Evolutionary conservation across 2,329 filamentous ascomycete species (phyloP).

Genomic region (Exophiala viscosa): DNA sequence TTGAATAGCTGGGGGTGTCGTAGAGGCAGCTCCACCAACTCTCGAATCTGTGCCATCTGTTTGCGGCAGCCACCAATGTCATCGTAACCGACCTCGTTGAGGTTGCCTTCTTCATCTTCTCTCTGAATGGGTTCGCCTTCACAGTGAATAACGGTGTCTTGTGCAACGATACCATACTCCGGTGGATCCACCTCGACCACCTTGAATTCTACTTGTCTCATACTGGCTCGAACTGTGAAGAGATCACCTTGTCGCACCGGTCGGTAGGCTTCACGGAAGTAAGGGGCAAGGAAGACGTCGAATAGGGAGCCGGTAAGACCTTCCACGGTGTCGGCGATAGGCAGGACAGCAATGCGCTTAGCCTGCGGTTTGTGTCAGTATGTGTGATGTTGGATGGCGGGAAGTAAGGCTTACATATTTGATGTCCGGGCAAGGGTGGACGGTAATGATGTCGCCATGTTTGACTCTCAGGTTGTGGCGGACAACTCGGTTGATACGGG

Average conservation of each 20-base stretch:
- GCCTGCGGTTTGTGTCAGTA: conserved; percentile 55
- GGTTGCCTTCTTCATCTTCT: conserved; percentile 97
- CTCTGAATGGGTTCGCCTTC: conserved; percentile 96
- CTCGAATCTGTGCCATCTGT: conserved; percentile 99
- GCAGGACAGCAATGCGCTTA: conserved; percentile 97
- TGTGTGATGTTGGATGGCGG: background rate
- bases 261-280: conserved; percentile 98
- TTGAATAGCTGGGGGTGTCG: conserved; percentile 99
- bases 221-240: conserved; percentile 94
- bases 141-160: conserved; percentile 98
- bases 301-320: conserved; percentile 96
- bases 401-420: conserved; percentile 77
- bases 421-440: conserved; percentile 97
- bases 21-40: conserved; percentile 94
- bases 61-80: conserved; percentile 99
- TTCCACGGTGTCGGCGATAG: conserved; percentile 96
- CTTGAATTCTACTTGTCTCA: conserved; percentile 99
- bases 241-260: conserved; percentile 95
- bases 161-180: conserved; percentile 97
- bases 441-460: conserved; percentile 95
- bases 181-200: conserved; percentile 97
- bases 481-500: conserved; percentile 96
- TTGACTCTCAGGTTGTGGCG: conserved; percentile 98
- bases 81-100: conserved; percentile 98
- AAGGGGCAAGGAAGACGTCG: conserved; percentile 97